These are phyloP conservation scores for Termitomyces eurrhizus DNA, from an alignment of 768 basidiomycete genomes.

Conservation along the genomic window DNA sequence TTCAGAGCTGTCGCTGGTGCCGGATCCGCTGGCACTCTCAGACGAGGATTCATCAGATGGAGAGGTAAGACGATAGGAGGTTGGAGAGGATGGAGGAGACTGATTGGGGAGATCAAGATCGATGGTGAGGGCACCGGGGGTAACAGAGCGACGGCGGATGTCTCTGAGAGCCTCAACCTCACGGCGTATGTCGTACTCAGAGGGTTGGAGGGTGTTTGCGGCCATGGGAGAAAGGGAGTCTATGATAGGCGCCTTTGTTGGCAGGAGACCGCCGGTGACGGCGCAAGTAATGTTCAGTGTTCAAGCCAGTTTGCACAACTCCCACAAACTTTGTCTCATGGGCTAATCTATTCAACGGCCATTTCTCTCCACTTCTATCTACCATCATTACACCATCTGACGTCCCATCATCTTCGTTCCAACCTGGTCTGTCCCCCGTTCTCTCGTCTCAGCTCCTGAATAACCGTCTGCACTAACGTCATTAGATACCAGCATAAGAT, in stretches of 20 bases:
- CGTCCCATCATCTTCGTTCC: conserved; percentile 2
- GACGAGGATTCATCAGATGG: conserved; percentile 21
- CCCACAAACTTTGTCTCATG: conserved; percentile 19
- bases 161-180: conserved; percentile 85
- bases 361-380: not conserved
- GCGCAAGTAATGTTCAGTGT: not conserved
- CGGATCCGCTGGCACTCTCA: conserved; percentile 23
- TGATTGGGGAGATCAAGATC: conserved; percentile 90
- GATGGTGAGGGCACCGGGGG: conserved; percentile 78
- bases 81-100: conserved; percentile 57
- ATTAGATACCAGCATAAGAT: not conserved
- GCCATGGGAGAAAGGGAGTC: conserved; percentile 24
- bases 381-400: not conserved
- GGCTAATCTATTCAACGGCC: conserved; percentile 1
- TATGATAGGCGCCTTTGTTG: conserved; percentile 1
- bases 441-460: conserved; percentile 80
- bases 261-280: not conserved
- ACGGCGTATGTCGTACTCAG: conserved; percentile 79
- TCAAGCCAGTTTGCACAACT: conserved; percentile 20
- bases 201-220: conserved; percentile 61
- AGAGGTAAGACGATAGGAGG: conserved; percentile 45
- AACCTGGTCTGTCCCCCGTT: conserved; percentile 38
- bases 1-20: conserved; percentile 18
- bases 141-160: conserved; percentile 78
- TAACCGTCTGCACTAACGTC: conserved; percentile 56